Conservation (phyloP, 1,139 yeast species). For the Zygoascus sp. region DNA sequence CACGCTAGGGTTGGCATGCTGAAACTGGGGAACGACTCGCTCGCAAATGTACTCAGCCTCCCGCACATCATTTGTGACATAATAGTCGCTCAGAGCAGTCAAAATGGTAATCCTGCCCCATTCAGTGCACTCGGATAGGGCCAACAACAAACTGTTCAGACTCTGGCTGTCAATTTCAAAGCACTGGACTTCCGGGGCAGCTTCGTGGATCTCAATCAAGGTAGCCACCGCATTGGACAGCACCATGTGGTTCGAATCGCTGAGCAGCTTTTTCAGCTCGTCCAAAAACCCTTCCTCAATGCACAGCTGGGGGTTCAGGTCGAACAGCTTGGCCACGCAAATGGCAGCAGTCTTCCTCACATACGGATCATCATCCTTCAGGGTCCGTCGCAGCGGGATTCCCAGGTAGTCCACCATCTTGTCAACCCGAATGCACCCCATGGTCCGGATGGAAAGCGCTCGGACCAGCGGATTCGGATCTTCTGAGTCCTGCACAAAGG, state of each 20-base stretch:
- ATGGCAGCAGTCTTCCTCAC: constrained; percentile 97
- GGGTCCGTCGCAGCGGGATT: constrained; percentile 77
- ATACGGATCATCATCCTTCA: constrained; percentile 91
- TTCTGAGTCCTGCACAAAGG: constrained; percentile 89
- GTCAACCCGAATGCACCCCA: constrained; percentile 97
- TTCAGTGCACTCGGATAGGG: constrained; percentile 95
- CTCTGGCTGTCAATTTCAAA: constrained; percentile 42
- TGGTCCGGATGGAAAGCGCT: constrained; percentile 94
- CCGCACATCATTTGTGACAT: constrained; percentile 46
- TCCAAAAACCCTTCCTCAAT: constrained; percentile 83
- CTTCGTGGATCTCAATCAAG: constrained; percentile 72
- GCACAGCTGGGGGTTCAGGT: constrained; percentile 74
- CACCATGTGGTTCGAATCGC: constrained; percentile 94
- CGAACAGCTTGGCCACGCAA: constrained; percentile 93
- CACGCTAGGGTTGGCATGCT: constrained; percentile 95
- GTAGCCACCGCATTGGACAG: constrained; percentile 85
- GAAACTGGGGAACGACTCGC: constrained; percentile 90
- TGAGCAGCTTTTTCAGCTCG: constrained; percentile 61
- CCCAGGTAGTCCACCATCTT: constrained; percentile 95
- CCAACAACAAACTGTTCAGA: constrained; percentile 64
- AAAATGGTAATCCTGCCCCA: constrained; percentile 96
- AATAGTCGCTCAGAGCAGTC: constrained; percentile 71
- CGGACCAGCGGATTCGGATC: constrained; percentile 96
- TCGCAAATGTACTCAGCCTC: constrained; percentile 88
- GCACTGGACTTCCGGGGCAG: constrained; percentile 53